Conservation (phyloP, 176 grass and related monocot genomes). For the Avena eriantha region DNA sequence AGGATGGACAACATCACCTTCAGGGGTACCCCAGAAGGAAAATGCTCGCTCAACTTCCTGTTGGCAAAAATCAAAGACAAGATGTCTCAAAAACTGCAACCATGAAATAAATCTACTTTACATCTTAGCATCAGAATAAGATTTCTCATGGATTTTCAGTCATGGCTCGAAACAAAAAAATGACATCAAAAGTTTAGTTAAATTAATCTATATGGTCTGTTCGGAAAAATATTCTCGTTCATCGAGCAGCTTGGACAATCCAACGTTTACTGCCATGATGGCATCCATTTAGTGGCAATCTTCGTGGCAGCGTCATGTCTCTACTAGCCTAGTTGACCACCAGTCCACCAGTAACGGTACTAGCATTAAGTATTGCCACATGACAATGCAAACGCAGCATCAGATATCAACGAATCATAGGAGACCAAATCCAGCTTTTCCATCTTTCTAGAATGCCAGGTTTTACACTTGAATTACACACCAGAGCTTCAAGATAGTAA, state of each 20-base stretch:
- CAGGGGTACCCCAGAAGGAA: conserved; percentile 75
- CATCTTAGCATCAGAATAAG: not conserved
- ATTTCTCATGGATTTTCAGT: not conserved
- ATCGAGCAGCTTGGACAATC: conserved; percentile 3
- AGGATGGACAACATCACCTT: conserved; percentile 85
- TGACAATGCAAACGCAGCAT: not conserved
- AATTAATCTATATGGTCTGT: not conserved
- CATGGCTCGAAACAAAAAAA: not conserved
- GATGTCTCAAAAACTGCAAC: conserved; percentile 26
- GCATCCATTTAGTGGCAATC: not conserved
- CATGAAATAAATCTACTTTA: not conserved
- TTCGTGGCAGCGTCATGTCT: conserved; percentile 9
- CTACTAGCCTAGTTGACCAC: not conserved
- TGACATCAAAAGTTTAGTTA: not conserved
- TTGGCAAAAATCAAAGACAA: conserved; percentile 32
- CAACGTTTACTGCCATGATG: not conserved
- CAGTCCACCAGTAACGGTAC: not conserved
- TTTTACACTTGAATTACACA: conserved; percentile 22
- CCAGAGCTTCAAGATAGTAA: not conserved
- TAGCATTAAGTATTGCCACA: conserved; percentile 14
- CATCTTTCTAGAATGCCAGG: not conserved
- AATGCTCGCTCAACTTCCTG: conserved; percentile 92
- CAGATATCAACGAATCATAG: not conserved
- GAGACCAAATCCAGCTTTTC: not conserved
- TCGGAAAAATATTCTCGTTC: not conserved